phyloP scores from a whole-genome alignment of 2,329 filamentous ascomycete species.

The Pezicula rhizophila region DNA sequence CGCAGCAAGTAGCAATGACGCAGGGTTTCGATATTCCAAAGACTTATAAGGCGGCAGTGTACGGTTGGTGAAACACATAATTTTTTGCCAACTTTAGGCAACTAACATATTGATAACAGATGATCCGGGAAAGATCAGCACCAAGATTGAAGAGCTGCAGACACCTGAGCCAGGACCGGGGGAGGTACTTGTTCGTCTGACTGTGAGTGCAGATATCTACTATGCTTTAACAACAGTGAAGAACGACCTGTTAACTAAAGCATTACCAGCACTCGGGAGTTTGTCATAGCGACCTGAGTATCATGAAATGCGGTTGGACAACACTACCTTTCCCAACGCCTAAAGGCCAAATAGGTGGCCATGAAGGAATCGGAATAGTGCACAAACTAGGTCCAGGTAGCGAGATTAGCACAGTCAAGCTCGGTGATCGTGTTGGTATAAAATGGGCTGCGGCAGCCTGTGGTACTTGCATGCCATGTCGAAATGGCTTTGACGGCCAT shows the following conservation, averaged over 20 bases:
- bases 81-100: background rate
- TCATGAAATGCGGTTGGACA: conserved; percentile 41
- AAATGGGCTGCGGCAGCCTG: conserved; percentile 38
- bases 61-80: conserved; percentile 28
- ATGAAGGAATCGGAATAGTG: conserved; percentile 60
- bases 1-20: background rate
- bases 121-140: conserved; percentile 55
- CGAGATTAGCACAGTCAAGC: conserved; percentile 45
- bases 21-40: conserved; percentile 35
- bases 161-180: conserved; percentile 55
- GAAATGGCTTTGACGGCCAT: conserved; percentile 8
- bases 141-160: conserved; percentile 54
- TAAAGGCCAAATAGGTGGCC: conserved; percentile 58
- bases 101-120: conserved; percentile 23
- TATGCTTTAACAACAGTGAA: background rate
- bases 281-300: conserved; percentile 31
- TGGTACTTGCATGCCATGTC: conserved; percentile 6
- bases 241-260: background rate
- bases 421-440: conserved; percentile 61
- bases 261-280: conserved; percentile 9
- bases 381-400: conserved; percentile 56
- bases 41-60: conserved; percentile 56
- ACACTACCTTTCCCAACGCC: conserved; percentile 50
- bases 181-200: conserved; percentile 55
- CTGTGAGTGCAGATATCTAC: conserved; percentile 12